Conservation (phyloP, 1,284 basidiomycete genomes). For the Puccinia triticina region DNA sequence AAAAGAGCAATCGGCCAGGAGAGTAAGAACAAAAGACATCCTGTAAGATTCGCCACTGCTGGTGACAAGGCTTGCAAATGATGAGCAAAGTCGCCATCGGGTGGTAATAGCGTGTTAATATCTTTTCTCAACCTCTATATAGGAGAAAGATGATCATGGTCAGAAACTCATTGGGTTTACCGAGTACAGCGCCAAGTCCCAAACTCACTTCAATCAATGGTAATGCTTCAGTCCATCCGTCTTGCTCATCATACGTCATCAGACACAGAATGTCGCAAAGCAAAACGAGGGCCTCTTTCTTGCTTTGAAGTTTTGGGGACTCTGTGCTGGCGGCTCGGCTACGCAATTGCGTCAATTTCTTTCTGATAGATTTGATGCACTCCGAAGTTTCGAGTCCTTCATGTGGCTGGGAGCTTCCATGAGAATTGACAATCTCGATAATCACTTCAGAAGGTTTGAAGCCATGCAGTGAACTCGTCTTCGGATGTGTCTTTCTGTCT, state of each 20-base stretch:
- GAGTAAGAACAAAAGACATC: constrained; percentile 40
- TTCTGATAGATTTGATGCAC: neutral
- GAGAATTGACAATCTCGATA: constrained; percentile 26
- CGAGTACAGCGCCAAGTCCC: neutral
- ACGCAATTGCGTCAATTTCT: neutral
- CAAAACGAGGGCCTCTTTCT: constrained; percentile 30
- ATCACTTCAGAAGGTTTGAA: constrained; percentile 4
- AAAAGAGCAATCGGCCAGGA: constrained; percentile 47
- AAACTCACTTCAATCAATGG: constrained; percentile 20
- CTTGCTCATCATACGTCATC: constrained; percentile 48
- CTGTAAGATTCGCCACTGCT: constrained; percentile 28
- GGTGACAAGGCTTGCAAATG: constrained; percentile 17
- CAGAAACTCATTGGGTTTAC: neutral
- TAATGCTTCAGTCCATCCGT: constrained; percentile 37
- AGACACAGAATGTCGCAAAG: constrained; percentile 29
- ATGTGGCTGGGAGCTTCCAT: neutral
- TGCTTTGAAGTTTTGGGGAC: neutral
- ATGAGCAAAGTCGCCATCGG: neutral
- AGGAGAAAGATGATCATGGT: neutral
- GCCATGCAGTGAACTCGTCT: neutral
- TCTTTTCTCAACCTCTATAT: constrained; percentile 17
- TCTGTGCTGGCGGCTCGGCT: neutral
- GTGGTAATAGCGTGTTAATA: neutral
- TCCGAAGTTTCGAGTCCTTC: neutral
- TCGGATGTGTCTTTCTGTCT: neutral